A percentile compares a stretch with the other conserved stretches of the same genome.
Evolutionary conservation across 495 filamentous ascomycete genomes (phyloP).

Genomic region (Glonium stellatum): DNA sequence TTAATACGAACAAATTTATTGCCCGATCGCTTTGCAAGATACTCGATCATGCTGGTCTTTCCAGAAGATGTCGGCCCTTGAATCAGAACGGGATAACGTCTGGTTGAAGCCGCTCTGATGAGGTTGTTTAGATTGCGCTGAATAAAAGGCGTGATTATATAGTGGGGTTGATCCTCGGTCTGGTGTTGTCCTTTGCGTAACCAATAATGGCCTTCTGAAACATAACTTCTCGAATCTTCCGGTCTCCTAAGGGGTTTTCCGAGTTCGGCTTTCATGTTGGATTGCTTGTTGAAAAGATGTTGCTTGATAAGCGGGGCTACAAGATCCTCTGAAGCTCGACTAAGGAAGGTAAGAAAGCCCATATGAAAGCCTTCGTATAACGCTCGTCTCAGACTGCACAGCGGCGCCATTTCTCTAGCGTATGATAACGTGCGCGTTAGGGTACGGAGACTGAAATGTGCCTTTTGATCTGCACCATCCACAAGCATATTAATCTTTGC

Average conservation of each 20-base stretch:
- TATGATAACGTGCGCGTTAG: slow-evolving; percentile 87
- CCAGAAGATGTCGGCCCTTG: slow-evolving; percentile 95
- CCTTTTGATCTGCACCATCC: slow-evolving; percentile 86
- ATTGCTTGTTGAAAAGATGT: slow-evolving; percentile 62
- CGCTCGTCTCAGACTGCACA: slow-evolving; percentile 81
- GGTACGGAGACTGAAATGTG: slow-evolving; percentile 92
- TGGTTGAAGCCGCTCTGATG: slow-evolving; percentile 82
- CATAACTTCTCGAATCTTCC: slow-evolving; percentile 65
- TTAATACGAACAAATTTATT: slow-evolving; percentile 98
- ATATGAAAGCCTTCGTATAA: slow-evolving; percentile 97
- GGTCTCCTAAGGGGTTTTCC: slow-evolving; percentile 69
- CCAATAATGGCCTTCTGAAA: slow-evolving; percentile 93
- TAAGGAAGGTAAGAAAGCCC: slow-evolving; percentile 85
- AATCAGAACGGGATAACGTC: slow-evolving; percentile 87
- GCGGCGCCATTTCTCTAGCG: slow-evolving; percentile 70
- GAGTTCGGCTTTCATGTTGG: slow-evolving; percentile 60
- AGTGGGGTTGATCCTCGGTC: slow-evolving; percentile 70
- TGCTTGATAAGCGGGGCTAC: slow-evolving; percentile 74
- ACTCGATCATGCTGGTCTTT: slow-evolving; percentile 99
- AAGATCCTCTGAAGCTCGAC: slow-evolving; percentile 67
- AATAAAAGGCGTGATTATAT: slow-evolving; percentile 94
- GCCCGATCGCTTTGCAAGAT: slow-evolving; percentile 87
- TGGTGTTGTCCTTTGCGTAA: slow-evolving; percentile 62
- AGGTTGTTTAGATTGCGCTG: slow-evolving; percentile 90
- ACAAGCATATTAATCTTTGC: slow-evolving; percentile 77